phyloP scores from a whole-genome alignment of 306 rosid genomes.

The Vigna reflexopilosa region DNA sequence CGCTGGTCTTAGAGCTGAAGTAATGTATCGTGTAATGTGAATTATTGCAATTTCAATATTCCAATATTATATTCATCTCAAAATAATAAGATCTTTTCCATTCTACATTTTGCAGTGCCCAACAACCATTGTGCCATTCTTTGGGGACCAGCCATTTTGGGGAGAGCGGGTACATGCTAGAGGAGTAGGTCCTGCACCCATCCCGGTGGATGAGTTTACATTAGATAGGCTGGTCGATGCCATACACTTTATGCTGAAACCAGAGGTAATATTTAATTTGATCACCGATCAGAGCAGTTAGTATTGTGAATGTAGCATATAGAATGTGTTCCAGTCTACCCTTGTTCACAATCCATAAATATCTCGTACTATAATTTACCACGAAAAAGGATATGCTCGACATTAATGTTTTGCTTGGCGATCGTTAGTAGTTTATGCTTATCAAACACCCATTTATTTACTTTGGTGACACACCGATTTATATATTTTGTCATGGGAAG shows the following conservation, averaged over 20 bases:
- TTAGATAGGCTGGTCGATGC: slow-evolving; percentile 77
- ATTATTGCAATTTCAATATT: slow-evolving; percentile 4
- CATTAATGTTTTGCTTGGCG: not conserved
- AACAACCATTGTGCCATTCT: slow-evolving; percentile 90
- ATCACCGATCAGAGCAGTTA: slow-evolving; percentile 12
- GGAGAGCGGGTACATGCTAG: slow-evolving; percentile 88
- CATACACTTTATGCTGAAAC: slow-evolving; percentile 78
- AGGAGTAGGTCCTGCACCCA: slow-evolving; percentile 93
- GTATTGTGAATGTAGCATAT: slow-evolving; percentile 17
- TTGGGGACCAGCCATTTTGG: slow-evolving; percentile 97
- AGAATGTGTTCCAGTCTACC: slow-evolving; percentile 19
- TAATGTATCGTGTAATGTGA: slow-evolving; percentile 42
- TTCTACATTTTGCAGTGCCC: slow-evolving; percentile 69
- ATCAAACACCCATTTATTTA: not conserved
- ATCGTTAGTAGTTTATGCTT: slow-evolving; percentile 11
- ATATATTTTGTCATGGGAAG: slow-evolving; percentile 11
- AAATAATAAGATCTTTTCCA: slow-evolving; percentile 25
- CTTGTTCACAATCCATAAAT: slow-evolving; percentile 15
- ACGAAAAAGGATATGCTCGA: not conserved
- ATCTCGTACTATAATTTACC: slow-evolving; percentile 19
- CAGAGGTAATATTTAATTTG: slow-evolving; percentile 62
- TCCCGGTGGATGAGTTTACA: slow-evolving; percentile 72
- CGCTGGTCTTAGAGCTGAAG: slow-evolving; percentile 96
- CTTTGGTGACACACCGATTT: not conserved
- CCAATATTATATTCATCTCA: slow-evolving; percentile 13